Base-by-base conservation (phyloP, 139 green algal genomes). In the Chlamydomonas eustigma region DNA sequence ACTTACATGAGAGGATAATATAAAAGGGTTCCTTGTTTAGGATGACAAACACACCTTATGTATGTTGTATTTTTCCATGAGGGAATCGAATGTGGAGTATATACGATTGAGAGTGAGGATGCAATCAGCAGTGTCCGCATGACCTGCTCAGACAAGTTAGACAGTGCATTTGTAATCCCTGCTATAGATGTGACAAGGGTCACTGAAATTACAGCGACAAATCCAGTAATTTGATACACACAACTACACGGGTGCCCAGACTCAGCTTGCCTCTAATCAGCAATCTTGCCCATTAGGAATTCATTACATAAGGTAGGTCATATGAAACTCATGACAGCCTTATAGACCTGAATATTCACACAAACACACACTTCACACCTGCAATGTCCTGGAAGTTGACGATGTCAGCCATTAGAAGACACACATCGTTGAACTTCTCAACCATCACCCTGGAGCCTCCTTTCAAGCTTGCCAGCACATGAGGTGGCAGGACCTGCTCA, bases 381-480 rank as follows among this genome's bases (percentile, higher is more conserved):
- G 44, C 12, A 25, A 68, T 25, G n/a, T 68, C 52, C 6, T 22
- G n/a, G 22, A 68, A 68, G 52, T 68, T 68, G 4, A 68, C 52
- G 12, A 68, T 68, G 6, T 68, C 52, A 37, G 52, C 22, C 12
- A 68, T 22, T 25, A 31, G 52, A 38, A 84, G 64, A 37, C 50
- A 71, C 36, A 81, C 80, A 18, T 82, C 73, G 28, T 8, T 30
- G 39, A 81, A 80, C 67, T 80, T 82, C 73, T 85, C 80, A 52
- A 80, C 76, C 44, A 85, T 35, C 35, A 85, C 58, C 18, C 80
- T 66, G 1, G 39, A 66, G 6, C 80, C 80, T 2, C 73, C 80
- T 2, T 75, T 75, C 18, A 85, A 73, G 0, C 58, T 37, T 8
- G 37, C 24, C 39, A 85, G 80, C 31, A 85, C 72, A 73, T 85